These are phyloP conservation scores for Prunus padus DNA, from an alignment of 306 rosid genomes.

Conservation along the genomic window DNA sequence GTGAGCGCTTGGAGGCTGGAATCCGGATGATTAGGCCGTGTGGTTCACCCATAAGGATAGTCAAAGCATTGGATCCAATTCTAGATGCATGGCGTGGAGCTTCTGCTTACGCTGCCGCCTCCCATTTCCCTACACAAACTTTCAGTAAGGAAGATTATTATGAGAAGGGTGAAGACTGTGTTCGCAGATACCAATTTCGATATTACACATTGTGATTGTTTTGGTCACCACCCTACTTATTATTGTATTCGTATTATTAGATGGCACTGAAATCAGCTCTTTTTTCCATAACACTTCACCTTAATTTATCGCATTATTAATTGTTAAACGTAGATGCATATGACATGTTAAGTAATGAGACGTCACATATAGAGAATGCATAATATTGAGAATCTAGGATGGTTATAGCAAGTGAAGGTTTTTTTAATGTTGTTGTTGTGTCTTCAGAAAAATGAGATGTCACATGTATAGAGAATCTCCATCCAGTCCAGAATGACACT, in stretches of 20 bases:
- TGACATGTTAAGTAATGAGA: not conserved
- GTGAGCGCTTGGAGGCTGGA: constrained; percentile 78
- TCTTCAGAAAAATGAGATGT: too few species aligned
- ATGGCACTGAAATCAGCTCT: constrained; percentile 5
- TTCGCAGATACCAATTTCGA: constrained; percentile 65
- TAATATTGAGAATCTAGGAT: not conserved
- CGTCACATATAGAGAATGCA: too few species aligned
- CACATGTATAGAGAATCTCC: too few species aligned
- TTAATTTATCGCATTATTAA: constrained; percentile 2
- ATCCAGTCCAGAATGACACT: too few species aligned
- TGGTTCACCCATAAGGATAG: constrained; percentile 72
- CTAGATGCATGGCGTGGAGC: constrained; percentile 99
- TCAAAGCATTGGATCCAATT: constrained; percentile 75
- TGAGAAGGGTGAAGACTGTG: constrained; percentile 89
- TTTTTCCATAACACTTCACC: not conserved
- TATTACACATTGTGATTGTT: constrained; percentile 39
- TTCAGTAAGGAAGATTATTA: constrained; percentile 71
- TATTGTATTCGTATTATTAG: constrained; percentile 16
- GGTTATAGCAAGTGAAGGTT: too few species aligned
- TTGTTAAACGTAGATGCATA: not conserved
- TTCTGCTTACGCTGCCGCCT: constrained; percentile 64
- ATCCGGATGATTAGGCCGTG: constrained; percentile 84
- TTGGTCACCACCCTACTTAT: not conserved
- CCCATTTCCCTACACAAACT: constrained; percentile 71
- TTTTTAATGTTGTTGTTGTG: too few species aligned